Base-by-base conservation (phyloP, 176 grass and related monocot species). In the Elymus sibiricus region DNA sequence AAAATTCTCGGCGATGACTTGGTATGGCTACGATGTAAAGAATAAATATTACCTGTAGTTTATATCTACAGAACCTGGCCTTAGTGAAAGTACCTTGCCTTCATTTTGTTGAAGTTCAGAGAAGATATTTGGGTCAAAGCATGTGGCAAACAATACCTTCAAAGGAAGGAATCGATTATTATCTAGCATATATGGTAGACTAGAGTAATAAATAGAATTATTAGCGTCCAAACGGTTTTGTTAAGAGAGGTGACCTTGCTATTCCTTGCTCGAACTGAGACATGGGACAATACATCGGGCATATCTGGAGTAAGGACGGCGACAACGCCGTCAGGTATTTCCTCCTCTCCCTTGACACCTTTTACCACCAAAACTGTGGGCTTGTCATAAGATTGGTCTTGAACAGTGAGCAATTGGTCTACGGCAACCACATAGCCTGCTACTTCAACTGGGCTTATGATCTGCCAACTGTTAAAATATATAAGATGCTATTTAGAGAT, bases 241-340 rank as follows among this genome's bases (percentile, higher is more conserved):
- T 59, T 71, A 74, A 65, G 68, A 81, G 76, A 79, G 79, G 64
- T 35, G 19, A 77, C 95, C 95, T 98, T 98, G 91, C 95, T 83
- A 87, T 98, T 98, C 91, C 95, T 95, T 79, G 95, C 95, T 90
- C 95, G 87, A 55, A 98, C 95, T 47, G 95, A 98, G 15, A 98
- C 95, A 70, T 98, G 95, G 59, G 95, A 98, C 17, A 98, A 78
- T 74, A 98, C 95, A 89, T 98, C 95, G 58, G 95, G 95, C 95
- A 98, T 98, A 84, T 98, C 93, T 89, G 93, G 95, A 73, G 95
- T 98, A 66, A 98, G 86, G 38, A 98, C 93, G 47, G 91, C 95
- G 79, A 98, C 86, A 34, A 80, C 87, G 42, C 95, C 95, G 90
- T 98, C 89, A 21, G 93, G 95, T 87, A 98, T 93, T 95, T 98